Evolutionary conservation across 352 stramenopile genomes (phyloP).

Genomic region (Nothophytophthora sp.): DNA sequence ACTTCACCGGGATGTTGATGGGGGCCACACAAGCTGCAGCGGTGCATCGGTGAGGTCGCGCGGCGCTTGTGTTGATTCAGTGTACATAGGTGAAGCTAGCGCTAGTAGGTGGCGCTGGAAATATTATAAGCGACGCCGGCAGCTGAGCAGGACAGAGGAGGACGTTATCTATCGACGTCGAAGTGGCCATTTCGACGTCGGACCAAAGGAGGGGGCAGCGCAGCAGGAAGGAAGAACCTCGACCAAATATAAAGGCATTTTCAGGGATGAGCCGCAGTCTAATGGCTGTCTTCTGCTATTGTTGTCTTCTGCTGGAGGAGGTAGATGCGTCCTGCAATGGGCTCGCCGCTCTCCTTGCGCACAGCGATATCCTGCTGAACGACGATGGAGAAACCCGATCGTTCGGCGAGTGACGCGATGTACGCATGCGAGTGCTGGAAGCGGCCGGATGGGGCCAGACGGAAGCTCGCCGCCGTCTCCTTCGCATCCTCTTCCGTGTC

Average conservation of each 20-base stretch:
- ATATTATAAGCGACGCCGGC: too few relatives aligned
- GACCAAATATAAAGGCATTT: too few relatives aligned
- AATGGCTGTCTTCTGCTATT: background rate
- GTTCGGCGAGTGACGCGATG: conserved; percentile 41
- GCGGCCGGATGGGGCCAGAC: conserved; percentile 67
- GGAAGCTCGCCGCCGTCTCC: conserved; percentile 24
- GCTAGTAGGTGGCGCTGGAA: background rate
- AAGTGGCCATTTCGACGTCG: too few relatives aligned
- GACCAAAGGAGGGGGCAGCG: too few relatives aligned
- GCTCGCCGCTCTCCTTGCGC: conserved; percentile 71
- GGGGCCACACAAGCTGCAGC: conserved; percentile 4
- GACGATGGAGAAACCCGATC: conserved; percentile 39
- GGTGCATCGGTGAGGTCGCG: background rate
- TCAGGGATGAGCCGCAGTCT: too few relatives aligned
- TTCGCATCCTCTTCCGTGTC: background rate
- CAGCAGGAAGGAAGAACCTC: too few relatives aligned
- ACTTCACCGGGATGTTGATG: background rate
- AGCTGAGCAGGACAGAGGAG: too few relatives aligned
- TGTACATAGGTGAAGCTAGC: conserved; percentile 20
- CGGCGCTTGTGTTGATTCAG: conserved; percentile 1
- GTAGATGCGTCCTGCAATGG: conserved; percentile 71
- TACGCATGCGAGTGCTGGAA: conserved; percentile 81
- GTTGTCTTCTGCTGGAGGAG: conserved; percentile 29
- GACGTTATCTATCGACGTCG: too few relatives aligned
- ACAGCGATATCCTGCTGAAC: conserved; percentile 50